Base-by-base conservation (phyloP, 2,329 filamentous ascomycete genomes). In the Pseudogymnoascus sp. region DNA sequence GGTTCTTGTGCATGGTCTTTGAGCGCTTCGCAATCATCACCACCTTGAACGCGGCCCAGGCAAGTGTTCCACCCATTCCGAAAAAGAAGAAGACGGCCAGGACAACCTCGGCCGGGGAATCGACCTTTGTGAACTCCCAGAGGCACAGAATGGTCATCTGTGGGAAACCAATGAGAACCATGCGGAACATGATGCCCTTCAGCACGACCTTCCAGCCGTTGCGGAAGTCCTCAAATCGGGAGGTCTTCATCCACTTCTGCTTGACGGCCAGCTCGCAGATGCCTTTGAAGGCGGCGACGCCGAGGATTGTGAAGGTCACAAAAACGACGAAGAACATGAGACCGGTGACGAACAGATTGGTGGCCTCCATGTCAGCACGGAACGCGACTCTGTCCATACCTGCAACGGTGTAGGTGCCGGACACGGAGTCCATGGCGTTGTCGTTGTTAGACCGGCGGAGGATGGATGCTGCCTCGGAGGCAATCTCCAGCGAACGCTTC, bases 291-390 rank as follows among this genome's bases (percentile, higher is more conserved):
- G 86, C 76, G 42, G 86, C 80, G 21, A 97, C 90, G 47, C 85
- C 81, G 31, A 93, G 72, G 62, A 90, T 82, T 59, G 90, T 90
- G 66, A 93, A 75, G 65, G 90, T 78, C 69, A 96, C 86, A 72
- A 97, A 91, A 72, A 95, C 80, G 72, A 91, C 84, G 78, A 96
- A 96, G 80, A 96, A 96, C 68, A 88, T 86, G 62, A 97, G 81
- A 56, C 91, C 91, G 1, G 93, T 97, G 79, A 97, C 82, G 81
- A 97, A 97, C 69, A 97, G 85, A 77, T 97, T 97, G 66, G 92
- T 95, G 2, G 85, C 81, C 76, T 97, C 93, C 66, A 97, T 97
- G 64, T 81, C 80, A 38, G 90, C 88, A 67, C 85, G 84, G 82
- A 96, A 97, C 31, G 91, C 92, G 50, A 96, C 92, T 75, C 93